Percentiles rank a stretch among this genome's conserved stretches.
phyloP scores from a whole-genome alignment of 495 filamentous ascomycete species.

The Opeltia flavorubescens region DNA sequence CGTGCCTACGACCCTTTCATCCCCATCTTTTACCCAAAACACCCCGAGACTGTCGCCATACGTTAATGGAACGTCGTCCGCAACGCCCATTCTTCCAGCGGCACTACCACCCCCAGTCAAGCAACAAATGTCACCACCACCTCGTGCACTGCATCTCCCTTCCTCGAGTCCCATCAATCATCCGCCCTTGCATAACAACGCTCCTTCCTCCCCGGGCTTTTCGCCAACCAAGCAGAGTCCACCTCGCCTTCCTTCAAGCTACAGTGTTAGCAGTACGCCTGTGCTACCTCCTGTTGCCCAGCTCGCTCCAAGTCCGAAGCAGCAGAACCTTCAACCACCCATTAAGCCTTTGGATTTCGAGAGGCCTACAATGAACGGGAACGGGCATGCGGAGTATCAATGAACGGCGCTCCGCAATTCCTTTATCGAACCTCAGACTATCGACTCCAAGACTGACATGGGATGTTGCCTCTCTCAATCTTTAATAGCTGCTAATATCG shows the following conservation, averaged over 20 bases:
- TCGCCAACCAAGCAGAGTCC: conserved; percentile 65
- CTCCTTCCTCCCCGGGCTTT: conserved; percentile 45
- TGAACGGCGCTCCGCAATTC: background rate
- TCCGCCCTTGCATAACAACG: conserved; percentile 26
- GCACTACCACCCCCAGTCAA: conserved; percentile 14
- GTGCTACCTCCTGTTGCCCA: conserved; percentile 37
- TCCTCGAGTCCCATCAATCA: conserved; percentile 27
- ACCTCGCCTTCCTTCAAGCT: conserved; percentile 22
- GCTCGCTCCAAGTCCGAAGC: conserved; percentile 36
- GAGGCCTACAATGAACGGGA: background rate
- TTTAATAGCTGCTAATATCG: too few relatives aligned
- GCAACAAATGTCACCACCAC: conserved; percentile 17
- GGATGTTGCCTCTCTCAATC: too few relatives aligned
- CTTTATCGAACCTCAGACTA: background rate
- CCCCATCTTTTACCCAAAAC: conserved; percentile 25
- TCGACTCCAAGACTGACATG: too few relatives aligned
- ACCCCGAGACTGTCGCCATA: conserved; percentile 27
- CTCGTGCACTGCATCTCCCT: conserved; percentile 20
- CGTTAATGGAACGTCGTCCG: conserved; percentile 20
- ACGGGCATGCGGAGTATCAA: background rate
- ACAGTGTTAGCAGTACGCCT: conserved; percentile 10
- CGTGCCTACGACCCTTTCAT: conserved; percentile 34
- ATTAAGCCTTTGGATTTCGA: background rate
- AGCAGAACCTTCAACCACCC: conserved; percentile 25
- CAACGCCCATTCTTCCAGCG: conserved; percentile 18